Base-by-base conservation (phyloP, 1,284 basidiomycete genomes). In the Neolentinus lepideus region DNA sequence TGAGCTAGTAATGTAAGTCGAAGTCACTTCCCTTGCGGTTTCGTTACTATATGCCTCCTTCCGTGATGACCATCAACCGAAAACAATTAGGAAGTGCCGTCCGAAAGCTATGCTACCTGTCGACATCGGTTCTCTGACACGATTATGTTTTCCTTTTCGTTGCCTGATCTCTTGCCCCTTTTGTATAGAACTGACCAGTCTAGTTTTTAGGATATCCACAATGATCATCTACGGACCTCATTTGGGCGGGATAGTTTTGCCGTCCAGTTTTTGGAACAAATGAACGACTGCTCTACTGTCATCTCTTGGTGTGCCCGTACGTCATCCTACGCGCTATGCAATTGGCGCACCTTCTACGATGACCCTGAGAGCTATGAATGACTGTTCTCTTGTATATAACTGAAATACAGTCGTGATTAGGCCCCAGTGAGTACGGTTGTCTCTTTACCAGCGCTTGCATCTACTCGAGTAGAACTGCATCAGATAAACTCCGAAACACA, bases 61-160 rank as follows among this genome's bases (percentile, higher is more conserved):
- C n/a, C n/a, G 21, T 14, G 59, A 60, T 60, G 59, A 60, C 55
- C 22, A 36, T 47, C 50, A 47, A 59, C 58, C 59, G 57, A 54
- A 58, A 54, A 56, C 29, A 25, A 26, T 60, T 60, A 60, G 59
- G 59, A 60, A 60, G 59, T 60, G 59, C 59, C 59, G 59, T 60
- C 59, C 50, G 59, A 60, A 60, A 24, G 43, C 51, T 3, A 33
- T 48, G 16, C 55, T 43, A 48, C 53, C 24, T 54, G 59, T 60
- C 59, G 59, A 60, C 33, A 59, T 57, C 59, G 59, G 59, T 60
- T 60, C 59, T 58, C 59, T 60, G 59, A 60, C 22, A 3, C 21
- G n/a, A 4, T 43, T 43, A 43, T 43, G 38, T 21, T 43, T 43
- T 43, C 16, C 19, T n/a, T 21, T 8, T 43, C 38, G 3, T 43